Base-by-base conservation (phyloP, 1,139 yeast genomes). In the Hemisphaericaspora xylofermentans region DNA sequence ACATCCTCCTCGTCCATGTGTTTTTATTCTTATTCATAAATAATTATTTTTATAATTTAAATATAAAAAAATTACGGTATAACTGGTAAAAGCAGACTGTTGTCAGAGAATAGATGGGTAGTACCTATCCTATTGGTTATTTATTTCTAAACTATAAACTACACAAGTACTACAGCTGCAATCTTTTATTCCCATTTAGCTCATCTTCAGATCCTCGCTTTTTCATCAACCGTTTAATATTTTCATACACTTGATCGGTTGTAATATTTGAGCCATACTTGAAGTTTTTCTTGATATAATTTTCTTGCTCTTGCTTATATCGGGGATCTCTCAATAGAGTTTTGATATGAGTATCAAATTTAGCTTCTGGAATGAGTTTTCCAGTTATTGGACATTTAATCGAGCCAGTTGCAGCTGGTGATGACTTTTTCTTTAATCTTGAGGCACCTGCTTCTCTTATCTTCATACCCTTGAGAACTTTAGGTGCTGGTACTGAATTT, bases 361-460 rank as follows among this genome's bases (percentile, higher is more conserved):
- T 69, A 41, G 74, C 72, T 52, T 86, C 94, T 0, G 91, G 85
- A 3, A 91, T 76, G 54, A 75, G 57, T 51, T 81, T 76, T 1
- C 82, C 82, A 0, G 95, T 84, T 43, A 88, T 66, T 27, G 96
- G 94, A 58, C 96, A 85, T 52, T 71, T 73, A 38, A 87, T 73
- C n/a, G n/a, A n/a, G 38, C 65, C 52, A 17, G 63, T 60, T 44
- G 70, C 78, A 1, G 46, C 24, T 14, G 48, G 37, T 15, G 50
- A 38, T 16, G 46, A 15, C 49, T 58, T 45, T 37, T 58, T 57
- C 49, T 74, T 74, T 41, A 73, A 59, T 51, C 93, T 64, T 2
- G 87, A 73, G 40, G 84, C 81, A 1, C 93, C 93, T 2, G 87
- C 88, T 2, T 86, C 74, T 49, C 69, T 72, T 31, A 85, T 74